phyloP scores from a whole-genome alignment of 202 grass and related monocot species.

The Carex arenaria region DNA sequence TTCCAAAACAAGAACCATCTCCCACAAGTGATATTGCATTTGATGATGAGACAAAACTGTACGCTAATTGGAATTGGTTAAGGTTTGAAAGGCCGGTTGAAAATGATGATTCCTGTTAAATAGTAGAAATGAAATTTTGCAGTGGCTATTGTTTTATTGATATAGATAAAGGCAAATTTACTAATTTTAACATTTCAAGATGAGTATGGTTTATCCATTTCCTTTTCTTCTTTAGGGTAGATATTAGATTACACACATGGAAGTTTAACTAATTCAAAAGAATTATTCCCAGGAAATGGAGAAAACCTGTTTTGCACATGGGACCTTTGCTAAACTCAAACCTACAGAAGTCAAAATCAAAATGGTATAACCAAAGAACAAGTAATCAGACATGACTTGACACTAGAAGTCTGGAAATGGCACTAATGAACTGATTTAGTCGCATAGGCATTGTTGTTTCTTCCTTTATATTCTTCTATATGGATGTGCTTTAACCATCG shows the following conservation, averaged over 20 bases:
- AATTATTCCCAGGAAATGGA: neutral
- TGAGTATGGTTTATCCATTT: neutral
- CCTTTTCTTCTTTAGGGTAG: neutral
- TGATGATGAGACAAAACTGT: constrained; percentile 44
- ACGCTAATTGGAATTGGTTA: constrained; percentile 78
- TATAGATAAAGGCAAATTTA: neutral
- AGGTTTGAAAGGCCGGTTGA: constrained; percentile 38
- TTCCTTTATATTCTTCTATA: no score
- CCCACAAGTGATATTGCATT: constrained; percentile 24
- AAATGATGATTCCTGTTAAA: constrained; percentile 10
- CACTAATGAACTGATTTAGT: no score
- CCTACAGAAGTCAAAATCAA: neutral
- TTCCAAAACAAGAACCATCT: constrained; percentile 4
- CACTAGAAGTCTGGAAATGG: neutral
- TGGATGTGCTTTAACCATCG: no score
- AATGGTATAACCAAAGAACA: neutral
- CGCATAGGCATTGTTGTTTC: no score
- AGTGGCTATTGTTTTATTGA: neutral
- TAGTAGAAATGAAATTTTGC: constrained; percentile 17
- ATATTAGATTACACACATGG: neutral
- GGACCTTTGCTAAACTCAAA: neutral
- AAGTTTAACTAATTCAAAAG: neutral
- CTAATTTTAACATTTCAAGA: neutral
- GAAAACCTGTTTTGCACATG: neutral
- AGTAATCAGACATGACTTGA: neutral